A percentile compares a stretch with the other conserved stretches of the same genome.
Conservation (phyloP, 78 protist species). For the Corallochytrium limacisporum region DNA sequence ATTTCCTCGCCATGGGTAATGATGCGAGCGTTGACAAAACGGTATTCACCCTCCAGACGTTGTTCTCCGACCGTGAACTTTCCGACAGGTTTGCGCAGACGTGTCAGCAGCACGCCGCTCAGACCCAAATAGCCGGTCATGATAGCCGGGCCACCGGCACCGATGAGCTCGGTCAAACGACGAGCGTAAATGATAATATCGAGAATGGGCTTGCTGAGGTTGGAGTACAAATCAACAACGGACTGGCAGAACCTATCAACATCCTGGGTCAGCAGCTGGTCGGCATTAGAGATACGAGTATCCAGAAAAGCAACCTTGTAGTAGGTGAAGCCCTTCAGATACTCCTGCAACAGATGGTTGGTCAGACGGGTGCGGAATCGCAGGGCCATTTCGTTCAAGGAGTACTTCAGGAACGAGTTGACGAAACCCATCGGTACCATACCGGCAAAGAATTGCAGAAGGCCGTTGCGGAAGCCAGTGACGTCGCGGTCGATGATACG, state of each 20-base stretch:
- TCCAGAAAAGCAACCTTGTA: slow-evolving; percentile 4
- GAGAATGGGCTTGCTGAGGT: slow-evolving; percentile 14
- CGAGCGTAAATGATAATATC: slow-evolving; percentile 3
- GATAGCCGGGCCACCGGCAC: not conserved
- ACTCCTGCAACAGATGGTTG: not conserved
- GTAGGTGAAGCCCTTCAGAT: not conserved
- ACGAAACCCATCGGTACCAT: slow-evolving; percentile 16
- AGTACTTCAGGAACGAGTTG: slow-evolving; percentile 1
- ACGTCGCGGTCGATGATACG: slow-evolving; percentile 14
- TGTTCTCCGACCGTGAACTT: not conserved
- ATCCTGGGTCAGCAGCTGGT: not conserved
- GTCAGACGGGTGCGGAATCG: slow-evolving; percentile 16
- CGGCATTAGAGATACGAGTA: slow-evolving; percentile 7
- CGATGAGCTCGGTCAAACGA: not conserved
- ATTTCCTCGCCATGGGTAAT: slow-evolving; percentile 24
- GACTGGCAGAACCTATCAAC: slow-evolving; percentile 1
- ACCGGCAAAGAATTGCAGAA: not conserved
- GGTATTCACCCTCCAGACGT: slow-evolving; percentile 21
- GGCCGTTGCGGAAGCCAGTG: not conserved
- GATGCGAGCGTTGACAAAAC: slow-evolving; percentile 9
- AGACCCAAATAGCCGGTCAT: not conserved
- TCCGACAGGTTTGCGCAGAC: slow-evolving; percentile 2
- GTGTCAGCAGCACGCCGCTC: not conserved
- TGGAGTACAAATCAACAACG: slow-evolving; percentile 7
- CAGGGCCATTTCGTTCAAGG: not conserved